Percentiles rank a stretch among this genome's conserved stretches.
These are phyloP conservation scores for Halteria grandinella DNA, from an alignment of 73 alveolate species.

Conservation along the genomic window DNA sequence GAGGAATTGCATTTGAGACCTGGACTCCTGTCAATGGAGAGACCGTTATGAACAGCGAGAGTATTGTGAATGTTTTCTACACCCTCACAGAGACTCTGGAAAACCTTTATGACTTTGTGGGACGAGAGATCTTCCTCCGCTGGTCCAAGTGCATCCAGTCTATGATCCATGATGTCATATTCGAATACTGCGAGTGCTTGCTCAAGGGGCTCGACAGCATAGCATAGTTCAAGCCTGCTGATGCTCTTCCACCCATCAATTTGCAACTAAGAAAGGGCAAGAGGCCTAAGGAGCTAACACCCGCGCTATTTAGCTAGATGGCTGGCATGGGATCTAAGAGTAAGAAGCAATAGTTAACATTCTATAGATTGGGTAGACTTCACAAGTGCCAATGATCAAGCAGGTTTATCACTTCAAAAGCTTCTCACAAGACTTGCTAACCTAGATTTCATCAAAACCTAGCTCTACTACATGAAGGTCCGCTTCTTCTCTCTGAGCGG, in stretches of 20 bases:
- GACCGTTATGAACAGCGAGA: constrained; percentile 7
- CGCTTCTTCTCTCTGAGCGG: constrained; percentile 34
- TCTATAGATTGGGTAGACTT: constrained; percentile 48
- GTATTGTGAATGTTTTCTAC: constrained; percentile 55
- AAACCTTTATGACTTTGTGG: constrained; percentile 57
- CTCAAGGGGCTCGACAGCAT: constrained; percentile 40
- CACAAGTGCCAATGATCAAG: constrained; percentile 21
- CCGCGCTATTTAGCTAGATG: constrained; percentile 10
- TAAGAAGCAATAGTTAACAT: neutral
- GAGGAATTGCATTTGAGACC: constrained; percentile 45
- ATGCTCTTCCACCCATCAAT: constrained; percentile 46
- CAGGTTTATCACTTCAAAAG: constrained; percentile 10
- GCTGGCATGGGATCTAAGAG: constrained; percentile 44
- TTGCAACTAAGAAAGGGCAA: constrained; percentile 15
- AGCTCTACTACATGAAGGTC: constrained; percentile 20
- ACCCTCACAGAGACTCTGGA: constrained; percentile 48
- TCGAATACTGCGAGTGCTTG: constrained; percentile 52
- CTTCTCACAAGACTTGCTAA: constrained; percentile 36
- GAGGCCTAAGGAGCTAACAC: constrained; percentile 1
- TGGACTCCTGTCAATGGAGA: constrained; percentile 52
- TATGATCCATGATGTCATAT: constrained; percentile 54
- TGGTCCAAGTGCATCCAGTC: constrained; percentile 47
- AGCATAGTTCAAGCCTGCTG: constrained; percentile 39
- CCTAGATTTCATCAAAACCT: constrained; percentile 16
- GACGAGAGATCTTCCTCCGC: constrained; percentile 52